These are phyloP conservation scores for Fusarium sp. DNA, from an alignment of 2,329 filamentous ascomycete genomes.

Conservation along the genomic window DNA sequence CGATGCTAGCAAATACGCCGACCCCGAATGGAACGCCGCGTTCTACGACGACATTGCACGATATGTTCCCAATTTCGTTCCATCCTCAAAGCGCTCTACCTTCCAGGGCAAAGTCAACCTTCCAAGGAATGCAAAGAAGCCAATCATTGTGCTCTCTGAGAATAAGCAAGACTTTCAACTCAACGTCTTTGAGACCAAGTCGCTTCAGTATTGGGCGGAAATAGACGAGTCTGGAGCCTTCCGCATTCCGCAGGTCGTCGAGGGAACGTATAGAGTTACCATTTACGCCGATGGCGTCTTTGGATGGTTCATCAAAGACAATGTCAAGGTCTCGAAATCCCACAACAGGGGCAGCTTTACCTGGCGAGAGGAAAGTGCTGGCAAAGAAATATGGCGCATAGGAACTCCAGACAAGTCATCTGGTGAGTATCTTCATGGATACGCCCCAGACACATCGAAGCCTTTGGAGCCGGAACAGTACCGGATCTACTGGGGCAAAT, in stretches of 20 bases:
- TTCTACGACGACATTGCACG: constrained; percentile 34
- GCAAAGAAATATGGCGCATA: constrained; percentile 28
- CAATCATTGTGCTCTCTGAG: constrained; percentile 61
- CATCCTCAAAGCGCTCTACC: constrained; percentile 10
- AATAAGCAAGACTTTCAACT: constrained; percentile 44
- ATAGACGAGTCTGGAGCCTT: constrained; percentile 54
- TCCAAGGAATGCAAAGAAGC: constrained; percentile 30
- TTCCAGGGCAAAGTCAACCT: constrained; percentile 30
- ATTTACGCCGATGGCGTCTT: constrained; percentile 33
- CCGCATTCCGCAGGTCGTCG: constrained; percentile 23
- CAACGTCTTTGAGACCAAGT: constrained; percentile 58
- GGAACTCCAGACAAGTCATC: constrained; percentile 59
- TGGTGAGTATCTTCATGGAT: constrained; percentile 67
- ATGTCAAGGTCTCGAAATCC: constrained; percentile 53
- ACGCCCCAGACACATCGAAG: constrained; percentile 56
- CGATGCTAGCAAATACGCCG: constrained; percentile 26
- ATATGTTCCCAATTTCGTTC: constrained; percentile 22
- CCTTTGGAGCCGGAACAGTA: constrained; percentile 63
- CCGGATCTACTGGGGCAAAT: constrained; percentile 66
- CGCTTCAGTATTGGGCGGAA: constrained; percentile 69
- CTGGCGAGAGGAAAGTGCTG: constrained; percentile 28
- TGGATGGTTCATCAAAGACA: constrained; percentile 32
- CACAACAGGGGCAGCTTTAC: constrained; percentile 6
- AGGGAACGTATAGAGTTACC: constrained; percentile 30
- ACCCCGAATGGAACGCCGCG: constrained; percentile 28